These are phyloP conservation scores for Chaetomium strumarium DNA, from an alignment of 2,329 filamentous ascomycete genomes.

Conservation along the genomic window DNA sequence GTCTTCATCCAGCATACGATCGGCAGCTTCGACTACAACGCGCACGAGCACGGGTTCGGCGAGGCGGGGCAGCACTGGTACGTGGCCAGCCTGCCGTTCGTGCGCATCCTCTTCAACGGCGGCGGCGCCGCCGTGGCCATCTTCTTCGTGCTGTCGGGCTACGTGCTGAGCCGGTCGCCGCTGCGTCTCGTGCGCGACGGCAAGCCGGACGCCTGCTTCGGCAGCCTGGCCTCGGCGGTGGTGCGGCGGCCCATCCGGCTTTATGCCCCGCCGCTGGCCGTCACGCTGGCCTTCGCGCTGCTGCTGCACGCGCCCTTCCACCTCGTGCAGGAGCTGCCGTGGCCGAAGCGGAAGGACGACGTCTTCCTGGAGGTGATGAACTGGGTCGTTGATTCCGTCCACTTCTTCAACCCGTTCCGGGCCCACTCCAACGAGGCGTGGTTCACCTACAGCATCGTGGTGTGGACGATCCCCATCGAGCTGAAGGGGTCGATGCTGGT, in stretches of 20 bases:
- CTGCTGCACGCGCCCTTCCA: background rate
- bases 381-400: background rate
- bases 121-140: conserved; percentile 39
- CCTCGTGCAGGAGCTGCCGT: conserved; percentile 2
- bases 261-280: conserved; percentile 30
- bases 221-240: conserved; percentile 37
- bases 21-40: background rate
- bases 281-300: background rate
- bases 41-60: background rate
- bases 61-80: background rate
- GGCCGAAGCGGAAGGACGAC: background rate
- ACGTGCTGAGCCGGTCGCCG: conserved; percentile 45
- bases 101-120: background rate
- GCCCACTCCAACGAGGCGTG: background rate
- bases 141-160: conserved; percentile 53
- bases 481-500: conserved; percentile 8
- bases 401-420: conserved; percentile 4
- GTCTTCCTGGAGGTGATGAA: background rate
- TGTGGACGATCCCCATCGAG: conserved; percentile 11
- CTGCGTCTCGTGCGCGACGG: conserved; percentile 38
- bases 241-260: conserved; percentile 41
- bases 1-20: background rate
- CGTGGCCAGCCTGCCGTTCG: background rate
- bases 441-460: conserved; percentile 3
- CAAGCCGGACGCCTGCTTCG: conserved; percentile 34